Base-by-base conservation (phyloP, 495 filamentous ascomycete species). In the Penicillium pancosmium region DNA sequence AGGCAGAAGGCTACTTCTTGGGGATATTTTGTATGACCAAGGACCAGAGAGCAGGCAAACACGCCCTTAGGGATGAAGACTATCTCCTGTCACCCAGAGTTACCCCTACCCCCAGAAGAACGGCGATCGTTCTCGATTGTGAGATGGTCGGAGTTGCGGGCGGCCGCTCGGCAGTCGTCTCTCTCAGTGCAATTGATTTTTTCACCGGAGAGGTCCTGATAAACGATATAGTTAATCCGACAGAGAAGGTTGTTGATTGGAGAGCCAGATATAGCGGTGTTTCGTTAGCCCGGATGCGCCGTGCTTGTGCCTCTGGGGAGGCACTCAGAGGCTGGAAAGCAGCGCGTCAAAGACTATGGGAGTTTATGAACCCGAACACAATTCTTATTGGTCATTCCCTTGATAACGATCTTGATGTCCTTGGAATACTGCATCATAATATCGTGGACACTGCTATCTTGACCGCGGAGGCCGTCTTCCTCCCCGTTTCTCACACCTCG, bases 331-430 rank as follows among this genome's bases (percentile, higher is more conserved):
- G 74, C 1, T 78, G 75, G 70, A 44, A 60, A 54, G 73, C 59
- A 11, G 78, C 76, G 9, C 69, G 76, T 23, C 44, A 65, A 6
- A 68, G 61, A 25, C 59, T 80, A 2, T 78, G 63, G 67, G 15
- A 54, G n/a, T 67, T 71, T 56, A 66, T 80, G 23, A 68, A 79
- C 57, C 57, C 57, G 2, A 41, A 69, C 19, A 80, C 79, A 4
- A 66, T 82, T 11, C 55, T 82, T 1, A 60, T 80, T 16, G 79
- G 79, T 6, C 73, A 80, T 54, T 67, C 71, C n/a, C 52, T 82
- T 13, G 61, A 77, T 12, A 49, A 68, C 40, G 76, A 79, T 50
- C 60, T 80, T 3, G 64, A 68, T 36, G 74, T 71, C 8, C 62
- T 82, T 25, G 68, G 73, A 7, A 72, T 80, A 49, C 58, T 67